Conservation (phyloP, 371 early-diverging fungal genomes). For the Syncephalastrum racemosum region DNA sequence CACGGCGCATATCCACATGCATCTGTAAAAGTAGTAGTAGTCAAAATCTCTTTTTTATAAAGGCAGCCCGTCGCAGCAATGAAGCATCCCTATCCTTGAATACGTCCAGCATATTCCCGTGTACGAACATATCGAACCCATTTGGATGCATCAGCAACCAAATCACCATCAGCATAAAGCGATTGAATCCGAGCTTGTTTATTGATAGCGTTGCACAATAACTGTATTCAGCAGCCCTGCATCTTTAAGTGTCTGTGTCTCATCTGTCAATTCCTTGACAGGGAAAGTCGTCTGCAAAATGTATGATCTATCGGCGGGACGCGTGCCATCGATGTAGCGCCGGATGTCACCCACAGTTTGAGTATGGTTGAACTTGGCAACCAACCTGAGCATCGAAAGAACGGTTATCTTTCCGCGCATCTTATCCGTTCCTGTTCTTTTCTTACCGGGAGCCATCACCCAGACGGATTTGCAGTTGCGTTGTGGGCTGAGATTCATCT, state of each 20-base stretch:
- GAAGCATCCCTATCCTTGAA: too few species aligned
- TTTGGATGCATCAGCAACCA: too few species aligned
- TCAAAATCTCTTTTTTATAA: too few species aligned
- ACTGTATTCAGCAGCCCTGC: conserved; percentile 86
- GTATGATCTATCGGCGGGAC: conserved; percentile 63
- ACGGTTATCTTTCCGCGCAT: not conserved
- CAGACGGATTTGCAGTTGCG: conserved; percentile 88
- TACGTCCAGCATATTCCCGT: too few species aligned
- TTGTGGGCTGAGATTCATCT: conserved; percentile 76
- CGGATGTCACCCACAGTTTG: conserved; percentile 88
- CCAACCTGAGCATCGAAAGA: conserved; percentile 53
- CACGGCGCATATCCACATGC: too few species aligned
- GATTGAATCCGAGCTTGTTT: conserved; percentile 8
- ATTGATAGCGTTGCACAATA: conserved; percentile 75
- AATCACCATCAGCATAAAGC: too few species aligned
- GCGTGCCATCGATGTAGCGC: conserved; percentile 57
- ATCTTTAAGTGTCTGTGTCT: conserved; percentile 68
- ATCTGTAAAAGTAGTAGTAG: too few species aligned
- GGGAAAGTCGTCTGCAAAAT: conserved; percentile 86
- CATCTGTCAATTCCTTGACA: conserved; percentile 68
- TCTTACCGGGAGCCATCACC: conserved; percentile 80
- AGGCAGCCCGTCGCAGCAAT: too few species aligned
- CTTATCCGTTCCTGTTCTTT: not conserved
- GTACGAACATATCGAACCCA: too few species aligned
- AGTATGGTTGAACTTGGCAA: conserved; percentile 86